Percentiles rank a stretch among this genome's conserved stretches.
phyloP scores from a whole-genome alignment of 192 early-diverging fungal species.

The Mortierella antarctica region DNA sequence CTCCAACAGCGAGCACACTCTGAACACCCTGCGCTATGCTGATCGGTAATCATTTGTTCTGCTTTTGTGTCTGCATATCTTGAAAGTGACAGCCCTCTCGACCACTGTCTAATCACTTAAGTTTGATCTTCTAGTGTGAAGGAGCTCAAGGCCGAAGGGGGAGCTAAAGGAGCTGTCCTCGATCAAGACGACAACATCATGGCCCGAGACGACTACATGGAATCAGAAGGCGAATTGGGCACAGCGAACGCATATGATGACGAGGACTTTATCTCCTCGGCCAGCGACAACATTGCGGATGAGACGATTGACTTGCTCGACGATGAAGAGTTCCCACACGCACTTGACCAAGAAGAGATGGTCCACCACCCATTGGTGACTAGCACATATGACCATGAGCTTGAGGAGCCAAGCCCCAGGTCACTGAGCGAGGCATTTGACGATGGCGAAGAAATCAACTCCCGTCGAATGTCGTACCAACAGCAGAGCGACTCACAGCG shows the following conservation, averaged over 20 bases:
- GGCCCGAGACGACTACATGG: slow-evolving; percentile 41
- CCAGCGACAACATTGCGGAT: slow-evolving; percentile 53
- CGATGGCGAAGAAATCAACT: slow-evolving; percentile 46
- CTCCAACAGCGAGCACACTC: slow-evolving; percentile 94
- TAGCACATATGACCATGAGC: slow-evolving; percentile 39
- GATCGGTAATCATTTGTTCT: slow-evolving; percentile 71
- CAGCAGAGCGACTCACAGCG: not conserved
- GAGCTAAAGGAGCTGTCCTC: slow-evolving; percentile 15
- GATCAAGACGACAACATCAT: slow-evolving; percentile 15
- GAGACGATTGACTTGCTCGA: slow-evolving; percentile 50
- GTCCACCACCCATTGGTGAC: slow-evolving; percentile 29
- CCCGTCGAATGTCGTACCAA: slow-evolving; percentile 2
- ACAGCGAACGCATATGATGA: slow-evolving; percentile 36
- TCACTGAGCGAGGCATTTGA: slow-evolving; percentile 53
- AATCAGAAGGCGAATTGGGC: slow-evolving; percentile 28
- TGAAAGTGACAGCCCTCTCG: not conserved
- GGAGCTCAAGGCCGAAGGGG: slow-evolving; percentile 40
- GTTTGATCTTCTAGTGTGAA: slow-evolving; percentile 23
- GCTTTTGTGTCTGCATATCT: not conserved
- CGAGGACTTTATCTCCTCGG: slow-evolving; percentile 36
- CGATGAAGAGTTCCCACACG: slow-evolving; percentile 50
- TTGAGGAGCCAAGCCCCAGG: slow-evolving; percentile 33
- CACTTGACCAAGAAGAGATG: slow-evolving; percentile 42
- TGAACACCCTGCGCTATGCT: slow-evolving; percentile 98
- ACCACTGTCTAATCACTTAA: not conserved